Evolutionary conservation across 805 yeast species (phyloP).

Genomic region (Pichia scutulata): DNA sequence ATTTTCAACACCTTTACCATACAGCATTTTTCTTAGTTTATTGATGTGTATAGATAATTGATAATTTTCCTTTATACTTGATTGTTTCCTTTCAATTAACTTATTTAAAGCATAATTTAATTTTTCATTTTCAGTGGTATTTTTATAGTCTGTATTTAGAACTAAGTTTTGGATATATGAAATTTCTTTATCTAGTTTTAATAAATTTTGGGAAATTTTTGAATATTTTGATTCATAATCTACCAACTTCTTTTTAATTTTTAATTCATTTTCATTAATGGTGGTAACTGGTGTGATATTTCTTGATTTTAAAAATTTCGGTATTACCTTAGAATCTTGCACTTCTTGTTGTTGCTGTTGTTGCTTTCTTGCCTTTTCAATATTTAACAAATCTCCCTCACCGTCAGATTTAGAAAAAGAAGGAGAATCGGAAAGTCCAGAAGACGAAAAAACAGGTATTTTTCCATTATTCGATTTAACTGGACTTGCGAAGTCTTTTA

Average conservation of each 20-base stretch:
- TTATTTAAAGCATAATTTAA: conserved; percentile 24
- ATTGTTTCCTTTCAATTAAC: conserved; percentile 22
- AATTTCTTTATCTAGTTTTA: background rate
- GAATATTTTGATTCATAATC: background rate
- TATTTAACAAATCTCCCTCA: background rate
- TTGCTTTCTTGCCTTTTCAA: background rate
- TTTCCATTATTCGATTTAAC: background rate
- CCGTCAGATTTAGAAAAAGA: background rate
- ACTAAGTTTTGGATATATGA: background rate
- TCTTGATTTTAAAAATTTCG: conserved; percentile 1
- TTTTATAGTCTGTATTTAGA: background rate
- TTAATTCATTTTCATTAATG: background rate
- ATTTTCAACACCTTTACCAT: conserved; percentile 24
- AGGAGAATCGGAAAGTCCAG: background rate
- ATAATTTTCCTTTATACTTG: conserved; percentile 23
- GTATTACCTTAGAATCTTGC: background rate
- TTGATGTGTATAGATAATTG: conserved; percentile 12
- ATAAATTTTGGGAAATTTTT: background rate
- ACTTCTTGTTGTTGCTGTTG: background rate
- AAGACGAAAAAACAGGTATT: background rate
- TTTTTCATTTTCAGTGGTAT: conserved; percentile 18
- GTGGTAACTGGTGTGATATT: conserved; percentile 7
- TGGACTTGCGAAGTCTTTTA: conserved; percentile 9
- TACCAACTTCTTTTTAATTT: background rate
- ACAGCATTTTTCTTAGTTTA: conserved; percentile 16